phyloP scores from a whole-genome alignment of 805 yeast genomes.

The Barnettozyma wickerhamii region DNA sequence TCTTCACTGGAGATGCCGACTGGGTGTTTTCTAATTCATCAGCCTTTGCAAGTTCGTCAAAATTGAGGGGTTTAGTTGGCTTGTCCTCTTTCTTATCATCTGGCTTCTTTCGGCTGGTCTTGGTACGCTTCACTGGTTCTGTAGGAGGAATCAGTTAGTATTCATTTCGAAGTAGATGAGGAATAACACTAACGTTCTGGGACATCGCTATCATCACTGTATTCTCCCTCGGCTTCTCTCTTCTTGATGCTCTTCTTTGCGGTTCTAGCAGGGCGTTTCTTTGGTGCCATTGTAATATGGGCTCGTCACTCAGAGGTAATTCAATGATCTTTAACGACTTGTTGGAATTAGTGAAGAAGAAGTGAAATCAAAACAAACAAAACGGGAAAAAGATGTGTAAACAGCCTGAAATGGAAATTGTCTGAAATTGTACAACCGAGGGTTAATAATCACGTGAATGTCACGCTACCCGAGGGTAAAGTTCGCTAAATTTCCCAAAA shows the following conservation, averaged over 20 bases:
- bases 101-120: not conserved
- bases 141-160: not conserved
- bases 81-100: conserved; percentile 1
- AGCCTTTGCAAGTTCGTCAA: not conserved
- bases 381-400: not conserved
- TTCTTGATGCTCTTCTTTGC: not conserved
- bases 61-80: conserved; percentile 4
- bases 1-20: not conserved
- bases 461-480: no score
- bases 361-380: not conserved
- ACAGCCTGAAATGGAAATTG: no score
- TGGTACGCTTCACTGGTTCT: conserved; percentile 2
- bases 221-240: not conserved
- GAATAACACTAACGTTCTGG: not conserved
- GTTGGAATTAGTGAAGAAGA: no score
- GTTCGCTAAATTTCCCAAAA: not conserved
- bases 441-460: no score
- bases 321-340: no score
- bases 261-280: conserved; percentile 2
- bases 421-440: no score
- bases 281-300: conserved; percentile 1
- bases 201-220: conserved; percentile 8
- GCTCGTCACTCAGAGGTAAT: not conserved
- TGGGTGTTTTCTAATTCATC: not conserved
- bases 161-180: not conserved